Evolutionary conservation across 371 early-diverging fungal genomes (phyloP).

Genomic region (Modicella reniformis): DNA sequence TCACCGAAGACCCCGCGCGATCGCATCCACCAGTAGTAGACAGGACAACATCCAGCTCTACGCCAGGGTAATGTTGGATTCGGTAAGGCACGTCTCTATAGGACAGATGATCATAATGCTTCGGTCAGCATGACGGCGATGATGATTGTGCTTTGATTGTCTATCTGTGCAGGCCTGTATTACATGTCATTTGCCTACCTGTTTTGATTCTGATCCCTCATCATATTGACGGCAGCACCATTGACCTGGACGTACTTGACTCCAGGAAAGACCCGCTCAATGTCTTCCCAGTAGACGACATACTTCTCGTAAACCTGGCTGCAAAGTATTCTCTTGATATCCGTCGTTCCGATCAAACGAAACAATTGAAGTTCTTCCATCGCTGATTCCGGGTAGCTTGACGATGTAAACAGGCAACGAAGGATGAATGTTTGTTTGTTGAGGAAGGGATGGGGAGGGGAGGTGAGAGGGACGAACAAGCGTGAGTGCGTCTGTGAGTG

Average conservation of each 20-base stretch:
- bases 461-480: too few relatives aligned
- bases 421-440: background rate
- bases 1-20: slow-evolving; percentile 7
- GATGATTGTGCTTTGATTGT: background rate
- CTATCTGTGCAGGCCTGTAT: too few relatives aligned
- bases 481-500: too few relatives aligned
- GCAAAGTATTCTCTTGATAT: background rate
- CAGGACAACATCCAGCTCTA: slow-evolving; percentile 25
- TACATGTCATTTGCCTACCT: slow-evolving; percentile 11
- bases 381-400: background rate
- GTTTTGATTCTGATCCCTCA: slow-evolving; percentile 6
- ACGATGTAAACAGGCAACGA: background rate
- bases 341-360: background rate
- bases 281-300: slow-evolving; percentile 26
- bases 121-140: background rate
- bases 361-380: slow-evolving; percentile 9
- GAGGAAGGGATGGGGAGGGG: too few relatives aligned
- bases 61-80: slow-evolving; percentile 8
- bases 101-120: background rate
- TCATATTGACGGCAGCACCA: background rate
- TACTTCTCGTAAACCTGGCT: slow-evolving; percentile 8
- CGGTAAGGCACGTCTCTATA: slow-evolving; percentile 10
- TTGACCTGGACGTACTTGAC: slow-evolving; percentile 6
- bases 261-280: slow-evolving; percentile 13
- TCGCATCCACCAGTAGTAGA: background rate